Base-by-base conservation (phyloP, 331 rosid genomes). In the Quercus phellos region DNA sequence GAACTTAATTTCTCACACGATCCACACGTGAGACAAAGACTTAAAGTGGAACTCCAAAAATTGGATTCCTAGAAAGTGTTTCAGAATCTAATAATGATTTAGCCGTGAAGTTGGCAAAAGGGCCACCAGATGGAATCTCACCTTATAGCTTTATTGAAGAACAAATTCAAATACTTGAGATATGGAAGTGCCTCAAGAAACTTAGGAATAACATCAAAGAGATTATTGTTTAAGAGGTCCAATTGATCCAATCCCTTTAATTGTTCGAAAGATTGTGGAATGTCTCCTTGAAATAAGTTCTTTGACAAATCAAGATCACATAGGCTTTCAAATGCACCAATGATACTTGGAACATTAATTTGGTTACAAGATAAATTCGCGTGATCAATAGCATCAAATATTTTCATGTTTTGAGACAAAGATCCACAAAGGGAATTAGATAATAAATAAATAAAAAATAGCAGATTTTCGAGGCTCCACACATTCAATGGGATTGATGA, bases 121-220 rank as follows among this genome's bases (percentile, higher is more conserved):
- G 1, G 7, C 35, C 35, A 69, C 13, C 3, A 14, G 16, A 24
- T 35, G 81, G 81, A 77, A 77, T 58, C 59, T 69, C 70, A 8
- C 70, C 27, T 1, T 12, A 51, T 29, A 77, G 27, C 8, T 30
- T 18, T 1, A 29, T 77, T 77, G 38, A 55, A 77, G 55, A 75
- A 42, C 4, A 77, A 13, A 42, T 69, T 77, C 75, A 77, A 69
- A 24, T 42, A 43, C 9, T 55, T 43, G 30, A 77, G 70, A 55
- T 21, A 56, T 17, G 12, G 3, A 72, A 77, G 70, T 35, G 9
- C 0, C 9, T 35, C 9, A 1, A 6, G 0, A 35, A 35, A 35
- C 0, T 35, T 35, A 6, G 9, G 9, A 35, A 35, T 6, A 35
- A 35, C 8, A 34, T 34, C 2, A 34, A 0, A 34, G 0, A 34